Evolutionary conservation across 495 filamentous ascomycete species (phyloP), one percentile per base, ranked within the genome.

Genomic region (Hypomontagnella submonticulosa): DNA sequence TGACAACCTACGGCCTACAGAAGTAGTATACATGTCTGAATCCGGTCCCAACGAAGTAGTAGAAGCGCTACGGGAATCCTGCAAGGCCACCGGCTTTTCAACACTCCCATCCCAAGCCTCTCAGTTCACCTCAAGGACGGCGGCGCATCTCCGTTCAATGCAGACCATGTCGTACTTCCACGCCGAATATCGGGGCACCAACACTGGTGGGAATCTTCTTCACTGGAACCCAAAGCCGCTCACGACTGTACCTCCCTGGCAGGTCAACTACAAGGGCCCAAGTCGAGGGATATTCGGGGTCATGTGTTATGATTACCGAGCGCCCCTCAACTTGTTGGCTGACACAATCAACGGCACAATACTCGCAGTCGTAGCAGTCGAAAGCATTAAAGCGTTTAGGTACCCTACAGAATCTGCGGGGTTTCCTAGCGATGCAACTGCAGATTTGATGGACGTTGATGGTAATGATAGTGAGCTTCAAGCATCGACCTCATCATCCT

Each of bases 151-250:
- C 4, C 83, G 91, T 51, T 83, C 85, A 20, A 93, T 96, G 91
- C 90, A 93, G 63, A 89, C 85, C 18, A 85, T 91, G 70, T 90
- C 91, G 0, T 93, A 93, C 63, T 93, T 96, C 73, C 88, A 92
- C 71, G 67, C 79, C 38, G 78, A 68, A 37, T 10, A 40, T 32
- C 16, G 11, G 18, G 34, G 38, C 12, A n/a, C 4, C 5, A 11
- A 12, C 44, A 8, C 18, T 33, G 12, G 18, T 37, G 56, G 18
- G 1, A 12, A n/a, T 27, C 27, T 20, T 18, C 50, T 78, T n/a
- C 53, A 57, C 33, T 82, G 80, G 80, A 65, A 77, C 36, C 50
- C 75, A 0, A 69, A 68, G 6, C 79, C 79, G 0, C 64, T 83
- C 0, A 76, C 73, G 7, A 61, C 75, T 33, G 20, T 77, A 8